Base-by-base conservation (phyloP, 306 rosid genomes). In the Prunus kanzakura region DNA sequence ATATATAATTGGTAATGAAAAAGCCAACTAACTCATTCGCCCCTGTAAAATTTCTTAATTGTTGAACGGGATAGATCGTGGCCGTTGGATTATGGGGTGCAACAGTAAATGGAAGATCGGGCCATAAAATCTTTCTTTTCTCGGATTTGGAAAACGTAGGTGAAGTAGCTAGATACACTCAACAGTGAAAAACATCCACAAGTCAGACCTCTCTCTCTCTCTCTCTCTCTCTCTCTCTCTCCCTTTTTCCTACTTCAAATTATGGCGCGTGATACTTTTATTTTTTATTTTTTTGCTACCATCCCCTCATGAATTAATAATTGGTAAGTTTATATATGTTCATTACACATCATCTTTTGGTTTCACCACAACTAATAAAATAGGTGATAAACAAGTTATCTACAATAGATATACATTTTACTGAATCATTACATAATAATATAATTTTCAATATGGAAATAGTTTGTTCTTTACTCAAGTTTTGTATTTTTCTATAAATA, bases 111-210 rank as follows among this genome's bases (percentile, higher is more conserved):
- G 19, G 8, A 27, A 23, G 5, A 22, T 25, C 5, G 10, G 74
- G 71, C 35, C 78, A 69, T 43, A 45, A 76, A 70, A 79, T 74
- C 46, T 45, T 57, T 22, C 29, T 11, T 54, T 22, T 69, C 75
- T 75, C 14, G 62, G 51, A 52, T 57, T 65, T 69, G 60, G 76
- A 52, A 52, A 56, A 19, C 78, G 18, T 50, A 67, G 69, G 81
- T 22, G 32, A 32, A 13, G 32, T 7, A 4, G 73, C 55, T 74
- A 64, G 83, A 83, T 70, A 68, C 79, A 62, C 41, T 60, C 41
- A 73, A 64, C 81, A 74, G 69, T 52, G 57, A 54, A 67, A 69
- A 62, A 54, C 38, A 61, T 69, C 77, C 62, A 63, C 29, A 71
- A 75, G 65, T 74, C 77, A 78, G 78, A 70, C 54, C 1, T 0